Evolutionary conservation across 1,139 yeast genomes (phyloP).

Genomic region (Hyphopichia buzzinii): DNA sequence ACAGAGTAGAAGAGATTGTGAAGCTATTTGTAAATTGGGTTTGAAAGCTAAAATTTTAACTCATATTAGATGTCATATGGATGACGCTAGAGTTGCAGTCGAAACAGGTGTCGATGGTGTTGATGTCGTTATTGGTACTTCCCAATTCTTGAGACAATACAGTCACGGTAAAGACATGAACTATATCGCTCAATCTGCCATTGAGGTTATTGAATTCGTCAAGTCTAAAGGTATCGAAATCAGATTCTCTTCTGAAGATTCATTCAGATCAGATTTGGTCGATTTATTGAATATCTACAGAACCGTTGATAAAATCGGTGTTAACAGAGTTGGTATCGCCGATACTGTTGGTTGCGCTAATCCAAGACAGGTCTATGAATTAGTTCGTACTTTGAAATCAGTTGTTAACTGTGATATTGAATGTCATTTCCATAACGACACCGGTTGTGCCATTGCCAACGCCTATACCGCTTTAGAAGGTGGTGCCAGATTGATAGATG

Average conservation of each 20-base stretch:
- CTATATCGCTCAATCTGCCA: conserved; percentile 93
- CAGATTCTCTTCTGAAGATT: conserved; percentile 95
- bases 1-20: conserved; percentile 90
- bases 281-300: conserved; percentile 93
- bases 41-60: conserved; percentile 90
- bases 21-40: conserved; percentile 96
- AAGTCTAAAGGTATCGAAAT: conserved; percentile 96
- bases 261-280: conserved; percentile 95
- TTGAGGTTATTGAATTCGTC: conserved; percentile 96
- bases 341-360: conserved; percentile 99
- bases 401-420: conserved; percentile 97
- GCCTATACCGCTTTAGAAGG: conserved; percentile 98
- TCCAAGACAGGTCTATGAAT: conserved; percentile 97
- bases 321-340: conserved; percentile 98
- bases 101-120: conserved; percentile 99
- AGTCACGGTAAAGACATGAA: conserved; percentile 99
- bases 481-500: conserved; percentile 94
- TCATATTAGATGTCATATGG: conserved; percentile 98
- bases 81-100: conserved; percentile 95
- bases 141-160: conserved; percentile 90
- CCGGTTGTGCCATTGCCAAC: conserved; percentile 98
- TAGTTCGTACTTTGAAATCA: conserved; percentile 87
- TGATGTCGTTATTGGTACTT: conserved; percentile 97
- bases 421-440: conserved; percentile 98
- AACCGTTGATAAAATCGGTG: conserved; percentile 97